Evolutionary conservation across 2,329 filamentous ascomycete species (phyloP).

Genomic region (Orbilia quercus): DNA sequence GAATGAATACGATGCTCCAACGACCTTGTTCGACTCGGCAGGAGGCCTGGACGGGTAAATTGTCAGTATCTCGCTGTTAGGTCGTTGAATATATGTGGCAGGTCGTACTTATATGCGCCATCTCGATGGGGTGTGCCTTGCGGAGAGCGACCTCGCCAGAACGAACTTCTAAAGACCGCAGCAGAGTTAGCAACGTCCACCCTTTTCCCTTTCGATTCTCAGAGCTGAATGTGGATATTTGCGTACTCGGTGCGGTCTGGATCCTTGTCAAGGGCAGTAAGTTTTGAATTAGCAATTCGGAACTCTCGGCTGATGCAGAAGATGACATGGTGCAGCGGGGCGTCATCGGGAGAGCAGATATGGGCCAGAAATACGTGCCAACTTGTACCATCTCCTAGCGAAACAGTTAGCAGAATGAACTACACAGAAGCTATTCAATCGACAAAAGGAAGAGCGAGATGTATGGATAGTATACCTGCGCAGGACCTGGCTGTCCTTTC

Average conservation of each 20-base stretch:
- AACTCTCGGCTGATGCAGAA: constrained; percentile 1
- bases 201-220: not conserved
- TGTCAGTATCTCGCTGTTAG: constrained; percentile 13
- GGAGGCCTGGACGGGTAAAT: constrained; percentile 52
- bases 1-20: constrained; percentile 95
- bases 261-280: constrained; percentile 31
- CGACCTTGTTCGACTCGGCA: constrained; percentile 67
- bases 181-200: not conserved
- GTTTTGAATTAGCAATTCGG: constrained; percentile 57
- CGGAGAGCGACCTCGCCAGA: constrained; percentile 77
- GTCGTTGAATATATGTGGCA: constrained; percentile 12
- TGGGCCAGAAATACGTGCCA: constrained; percentile 73
- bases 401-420: not conserved
- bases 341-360: constrained; percentile 30
- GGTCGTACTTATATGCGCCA: constrained; percentile 67
- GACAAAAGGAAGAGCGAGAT: not conserved
- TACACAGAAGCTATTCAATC: not conserved
- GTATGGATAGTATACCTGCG: constrained; percentile 41
- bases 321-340: not conserved
- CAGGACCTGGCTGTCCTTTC: constrained; percentile 46
- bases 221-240: not conserved
- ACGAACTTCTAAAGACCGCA: constrained; percentile 68
- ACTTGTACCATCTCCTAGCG: constrained; percentile 98
- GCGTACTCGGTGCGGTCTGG: constrained; percentile 60
- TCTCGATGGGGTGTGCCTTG: constrained; percentile 68